phyloP scores from a whole-genome alignment of 345 rosid genomes.

The Eutrema heterophyllum region DNA sequence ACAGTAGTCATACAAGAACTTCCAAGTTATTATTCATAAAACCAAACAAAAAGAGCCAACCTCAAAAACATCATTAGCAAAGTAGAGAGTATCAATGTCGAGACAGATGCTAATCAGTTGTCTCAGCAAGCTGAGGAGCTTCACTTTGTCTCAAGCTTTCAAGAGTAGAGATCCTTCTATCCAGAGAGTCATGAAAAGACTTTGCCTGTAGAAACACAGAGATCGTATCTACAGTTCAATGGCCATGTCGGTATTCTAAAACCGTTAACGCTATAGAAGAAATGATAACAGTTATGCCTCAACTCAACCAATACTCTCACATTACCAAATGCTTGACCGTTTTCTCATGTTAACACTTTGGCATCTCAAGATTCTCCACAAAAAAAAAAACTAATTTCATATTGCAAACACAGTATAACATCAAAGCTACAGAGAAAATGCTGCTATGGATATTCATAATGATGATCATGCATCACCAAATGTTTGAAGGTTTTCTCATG shows the following conservation, averaged over 20 bases:
- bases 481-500: background rate
- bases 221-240: constrained; percentile 4
- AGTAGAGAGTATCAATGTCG: background rate
- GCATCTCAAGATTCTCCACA: background rate
- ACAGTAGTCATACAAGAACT: constrained; percentile 22
- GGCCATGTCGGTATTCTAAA: background rate
- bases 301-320: background rate
- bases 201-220: constrained; percentile 48
- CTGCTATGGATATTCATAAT: background rate
- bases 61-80: constrained; percentile 8
- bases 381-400: background rate
- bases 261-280: background rate
- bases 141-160: constrained; percentile 78
- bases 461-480: background rate
- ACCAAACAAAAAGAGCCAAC: background rate
- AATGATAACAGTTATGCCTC: background rate
- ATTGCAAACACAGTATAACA: background rate
- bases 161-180: constrained; percentile 62
- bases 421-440: background rate
- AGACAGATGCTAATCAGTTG: constrained; percentile 45
- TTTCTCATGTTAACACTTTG: background rate
- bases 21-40: constrained; percentile 28
- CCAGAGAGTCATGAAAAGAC: constrained; percentile 60
- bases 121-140: constrained; percentile 51
- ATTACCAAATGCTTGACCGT: background rate